Conservation (phyloP, 352 stramenopile species). For the Thraustochytrium sp. region DNA sequence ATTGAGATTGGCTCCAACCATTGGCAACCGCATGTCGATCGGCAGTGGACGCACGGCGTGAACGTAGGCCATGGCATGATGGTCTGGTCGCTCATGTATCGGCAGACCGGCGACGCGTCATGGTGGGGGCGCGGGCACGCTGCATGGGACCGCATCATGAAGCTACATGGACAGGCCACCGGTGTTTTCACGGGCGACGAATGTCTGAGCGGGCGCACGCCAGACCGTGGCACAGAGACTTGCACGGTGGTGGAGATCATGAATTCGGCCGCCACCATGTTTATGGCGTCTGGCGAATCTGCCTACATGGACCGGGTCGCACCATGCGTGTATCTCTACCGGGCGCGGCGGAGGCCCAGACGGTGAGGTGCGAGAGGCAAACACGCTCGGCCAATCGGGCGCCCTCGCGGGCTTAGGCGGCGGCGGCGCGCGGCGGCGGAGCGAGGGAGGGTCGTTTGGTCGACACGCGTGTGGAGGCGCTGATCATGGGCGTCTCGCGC, state of each 20-base stretch:
- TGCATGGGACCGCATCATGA: slow-evolving; percentile 1
- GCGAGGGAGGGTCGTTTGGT: too few species aligned
- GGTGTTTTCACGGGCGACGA: neutral
- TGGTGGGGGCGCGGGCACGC: neutral
- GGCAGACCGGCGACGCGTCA: neutral
- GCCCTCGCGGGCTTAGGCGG: too few species aligned
- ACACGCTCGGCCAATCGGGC: too few species aligned
- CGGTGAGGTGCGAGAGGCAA: too few species aligned
- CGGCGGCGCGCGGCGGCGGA: too few species aligned
- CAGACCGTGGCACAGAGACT: slow-evolving; percentile 12
- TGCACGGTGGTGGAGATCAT: slow-evolving; percentile 29
- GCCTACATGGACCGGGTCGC: slow-evolving; percentile 4
- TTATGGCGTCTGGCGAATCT: neutral
- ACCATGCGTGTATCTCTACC: too few species aligned
- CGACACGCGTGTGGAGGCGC: too few species aligned
- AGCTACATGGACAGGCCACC: slow-evolving; percentile 16
- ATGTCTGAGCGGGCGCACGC: slow-evolving; percentile 1
- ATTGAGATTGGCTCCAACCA: neutral
- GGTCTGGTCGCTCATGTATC: slow-evolving; percentile 10
- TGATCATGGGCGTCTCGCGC: too few species aligned
- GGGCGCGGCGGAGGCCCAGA: too few species aligned
- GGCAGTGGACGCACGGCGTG: slow-evolving; percentile 11
- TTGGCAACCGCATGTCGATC: slow-evolving; percentile 3
- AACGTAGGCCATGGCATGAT: slow-evolving; percentile 16
- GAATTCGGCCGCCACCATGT: slow-evolving; percentile 16